A percentile compares a stretch with the other conserved stretches of the same genome.
Conservation (phyloP, 345 rosid genomes). For the Xanthoceras sorbifolium region DNA sequence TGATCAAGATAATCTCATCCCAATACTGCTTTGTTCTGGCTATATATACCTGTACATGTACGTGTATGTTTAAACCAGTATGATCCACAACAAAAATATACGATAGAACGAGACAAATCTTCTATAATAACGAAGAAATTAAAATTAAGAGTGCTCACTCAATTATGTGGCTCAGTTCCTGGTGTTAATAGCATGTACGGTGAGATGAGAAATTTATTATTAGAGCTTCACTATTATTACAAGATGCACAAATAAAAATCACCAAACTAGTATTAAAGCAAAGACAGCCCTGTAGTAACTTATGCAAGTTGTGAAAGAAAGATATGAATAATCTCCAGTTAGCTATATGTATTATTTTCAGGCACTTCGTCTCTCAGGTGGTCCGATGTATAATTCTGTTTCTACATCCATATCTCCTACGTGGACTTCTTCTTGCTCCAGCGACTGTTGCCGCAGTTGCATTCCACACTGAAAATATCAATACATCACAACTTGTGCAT, state of each 20-base stretch:
- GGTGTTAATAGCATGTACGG: neutral
- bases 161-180: neutral
- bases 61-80: too few species aligned
- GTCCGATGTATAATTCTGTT: slow-evolving; percentile 79
- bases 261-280: neutral
- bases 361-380: slow-evolving; percentile 41
- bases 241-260: neutral
- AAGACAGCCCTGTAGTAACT: neutral
- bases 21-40: too few species aligned
- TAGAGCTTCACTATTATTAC: neutral
- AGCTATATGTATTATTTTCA: neutral
- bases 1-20: too few species aligned
- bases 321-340: neutral
- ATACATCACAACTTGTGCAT: neutral
- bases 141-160: neutral
- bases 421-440: slow-evolving; percentile 21
- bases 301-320: neutral
- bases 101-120: too few species aligned
- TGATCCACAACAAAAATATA: too few species aligned
- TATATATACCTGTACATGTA: too few species aligned
- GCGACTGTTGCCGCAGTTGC: slow-evolving; percentile 16
- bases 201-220: neutral
- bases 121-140: too few species aligned
- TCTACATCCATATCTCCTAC: slow-evolving; percentile 57
- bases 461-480: slow-evolving; percentile 37